Evolutionary conservation across 495 filamentous ascomycete genomes (phyloP).

Genomic region (Halenospora varia): DNA sequence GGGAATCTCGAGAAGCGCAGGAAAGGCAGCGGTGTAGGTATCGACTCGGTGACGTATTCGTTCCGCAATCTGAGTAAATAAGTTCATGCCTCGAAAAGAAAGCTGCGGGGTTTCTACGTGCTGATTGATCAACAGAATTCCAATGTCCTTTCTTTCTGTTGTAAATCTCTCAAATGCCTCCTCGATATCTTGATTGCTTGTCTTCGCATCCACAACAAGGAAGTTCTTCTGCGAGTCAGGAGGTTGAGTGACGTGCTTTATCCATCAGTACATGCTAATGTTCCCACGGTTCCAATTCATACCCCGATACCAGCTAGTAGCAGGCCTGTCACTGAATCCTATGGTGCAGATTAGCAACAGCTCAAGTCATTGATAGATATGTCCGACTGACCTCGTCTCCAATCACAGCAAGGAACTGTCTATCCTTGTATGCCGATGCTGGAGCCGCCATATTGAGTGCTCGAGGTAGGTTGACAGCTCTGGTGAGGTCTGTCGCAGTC

Average conservation of each 20-base stretch:
- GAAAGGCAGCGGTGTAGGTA: conserved; percentile 70
- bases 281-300: conserved; percentile 33
- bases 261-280: conserved; percentile 23
- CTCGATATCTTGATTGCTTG: conserved; percentile 82
- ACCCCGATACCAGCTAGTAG: conserved; percentile 94
- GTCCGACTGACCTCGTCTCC: conserved; percentile 75
- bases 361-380: not conserved
- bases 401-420: conserved; percentile 95
- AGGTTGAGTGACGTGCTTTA: conserved; percentile 68
- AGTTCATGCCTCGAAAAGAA: not conserved
- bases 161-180: conserved; percentile 88
- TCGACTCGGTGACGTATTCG: conserved; percentile 81
- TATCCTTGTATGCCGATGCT: conserved; percentile 70
- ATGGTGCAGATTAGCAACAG: conserved; percentile 8
- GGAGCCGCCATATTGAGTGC: conserved; percentile 45
- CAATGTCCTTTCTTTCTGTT: conserved; percentile 87
- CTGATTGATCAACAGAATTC: conserved; percentile 94
- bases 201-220: conserved; percentile 91
- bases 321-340: conserved; percentile 93
- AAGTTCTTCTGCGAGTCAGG: conserved; percentile 95
- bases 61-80: conserved; percentile 69
- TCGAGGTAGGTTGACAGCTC: not conserved
- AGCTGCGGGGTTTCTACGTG: conserved; percentile 61
- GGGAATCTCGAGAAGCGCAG: conserved; percentile 84
- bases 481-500: not conserved